A percentile compares a stretch with the other conserved stretches of the same genome.
phyloP scores from a whole-genome alignment of 208 protist genomes.

The Crithidia bombi region DNA sequence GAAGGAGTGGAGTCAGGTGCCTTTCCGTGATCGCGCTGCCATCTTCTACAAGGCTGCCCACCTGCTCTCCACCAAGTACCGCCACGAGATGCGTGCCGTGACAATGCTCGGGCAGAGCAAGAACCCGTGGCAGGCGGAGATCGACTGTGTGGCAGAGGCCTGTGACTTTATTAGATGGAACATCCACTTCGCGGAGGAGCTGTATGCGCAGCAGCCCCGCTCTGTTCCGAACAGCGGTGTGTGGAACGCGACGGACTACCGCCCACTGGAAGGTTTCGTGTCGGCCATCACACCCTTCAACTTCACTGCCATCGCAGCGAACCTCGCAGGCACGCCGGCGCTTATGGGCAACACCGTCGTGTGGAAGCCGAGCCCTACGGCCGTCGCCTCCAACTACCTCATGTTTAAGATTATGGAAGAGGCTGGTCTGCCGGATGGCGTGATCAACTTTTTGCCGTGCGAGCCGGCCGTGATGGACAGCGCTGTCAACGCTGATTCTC shows the following conservation, averaged over 20 bases:
- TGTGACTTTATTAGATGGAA: conserved; percentile 97
- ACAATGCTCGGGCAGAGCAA: conserved; percentile 98
- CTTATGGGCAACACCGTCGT: conserved; percentile 97
- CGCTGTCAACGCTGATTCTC: conserved; percentile 70
- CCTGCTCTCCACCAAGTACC: conserved; percentile 88
- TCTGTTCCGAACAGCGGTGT: conserved; percentile 65
- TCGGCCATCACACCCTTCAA: conserved; percentile 97
- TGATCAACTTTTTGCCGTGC: conserved; percentile 96
- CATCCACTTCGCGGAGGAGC: conserved; percentile 93
- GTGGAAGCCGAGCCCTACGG: conserved; percentile 96
- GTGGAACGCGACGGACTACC: conserved; percentile 97
- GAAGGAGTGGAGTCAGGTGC: conserved; percentile 72
- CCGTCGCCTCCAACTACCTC: conserved; percentile 94
- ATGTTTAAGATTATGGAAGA: conserved; percentile 95
- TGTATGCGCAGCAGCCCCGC: conserved; percentile 90
- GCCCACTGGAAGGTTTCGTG: conserved; percentile 97
- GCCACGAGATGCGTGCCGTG: conserved; percentile 86
- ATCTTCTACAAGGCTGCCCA: conserved; percentile 96
- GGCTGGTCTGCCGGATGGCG: conserved; percentile 95
- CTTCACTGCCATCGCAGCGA: conserved; percentile 98
- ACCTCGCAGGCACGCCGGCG: conserved; percentile 94
- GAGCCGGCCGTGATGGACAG: conserved; percentile 74
- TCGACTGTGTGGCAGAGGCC: conserved; percentile 95
- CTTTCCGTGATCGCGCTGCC: conserved; percentile 91
- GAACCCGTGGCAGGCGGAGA: conserved; percentile 98